Conservation (phyloP, 139 green algal genomes). For the Limnomonas spitsbergensis region DNA sequence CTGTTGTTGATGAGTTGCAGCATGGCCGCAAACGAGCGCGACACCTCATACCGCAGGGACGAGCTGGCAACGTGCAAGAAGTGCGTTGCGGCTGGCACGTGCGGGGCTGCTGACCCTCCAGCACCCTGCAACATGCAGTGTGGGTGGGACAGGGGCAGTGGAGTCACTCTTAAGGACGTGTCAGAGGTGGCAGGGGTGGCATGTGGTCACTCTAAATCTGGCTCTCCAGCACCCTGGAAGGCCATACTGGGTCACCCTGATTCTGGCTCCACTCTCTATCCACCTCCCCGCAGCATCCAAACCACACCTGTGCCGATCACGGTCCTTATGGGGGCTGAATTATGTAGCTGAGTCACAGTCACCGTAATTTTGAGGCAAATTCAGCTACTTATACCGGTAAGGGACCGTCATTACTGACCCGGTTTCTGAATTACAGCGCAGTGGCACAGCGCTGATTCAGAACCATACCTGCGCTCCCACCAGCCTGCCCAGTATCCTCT, state of each 20-base stretch:
- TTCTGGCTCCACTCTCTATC: too few species aligned
- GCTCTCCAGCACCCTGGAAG: not conserved
- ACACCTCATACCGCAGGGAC: conserved; percentile 38
- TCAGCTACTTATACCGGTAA: not conserved
- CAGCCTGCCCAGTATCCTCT: conserved; percentile 41
- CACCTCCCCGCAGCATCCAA: too few species aligned
- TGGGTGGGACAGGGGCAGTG: not conserved
- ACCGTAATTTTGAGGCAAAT: too few species aligned
- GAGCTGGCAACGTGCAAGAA: not conserved
- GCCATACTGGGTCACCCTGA: not conserved
- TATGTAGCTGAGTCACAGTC: too few species aligned
- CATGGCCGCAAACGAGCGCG: conserved; percentile 55
- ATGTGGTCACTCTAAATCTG: not conserved
- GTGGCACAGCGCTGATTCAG: not conserved
- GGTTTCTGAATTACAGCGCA: too few species aligned
- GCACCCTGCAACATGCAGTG: not conserved
- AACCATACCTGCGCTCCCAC: not conserved
- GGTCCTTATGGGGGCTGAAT: too few species aligned
- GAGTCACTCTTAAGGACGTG: not conserved
- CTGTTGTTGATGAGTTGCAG: conserved; percentile 69
- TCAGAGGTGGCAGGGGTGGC: too few species aligned
- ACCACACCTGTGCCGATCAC: too few species aligned
- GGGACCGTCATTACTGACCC: not conserved
- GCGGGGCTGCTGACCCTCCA: not conserved
- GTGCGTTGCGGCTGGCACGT: not conserved